Evolutionary conservation across 2,329 filamentous ascomycete genomes (phyloP).

Genomic region (Chalaropsis ovoidea): DNA sequence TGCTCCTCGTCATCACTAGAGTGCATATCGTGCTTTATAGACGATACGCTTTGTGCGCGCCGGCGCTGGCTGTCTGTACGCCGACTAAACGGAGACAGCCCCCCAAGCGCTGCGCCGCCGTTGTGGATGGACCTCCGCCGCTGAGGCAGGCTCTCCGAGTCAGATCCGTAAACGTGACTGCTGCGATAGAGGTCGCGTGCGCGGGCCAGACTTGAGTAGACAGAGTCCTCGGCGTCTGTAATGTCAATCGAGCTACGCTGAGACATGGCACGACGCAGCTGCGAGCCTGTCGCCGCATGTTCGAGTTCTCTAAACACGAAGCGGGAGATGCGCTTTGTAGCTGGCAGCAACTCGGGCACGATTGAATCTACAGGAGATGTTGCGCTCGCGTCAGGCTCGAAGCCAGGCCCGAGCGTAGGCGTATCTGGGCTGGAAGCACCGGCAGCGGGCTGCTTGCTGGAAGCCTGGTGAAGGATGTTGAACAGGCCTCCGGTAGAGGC

Average conservation of each 20-base stretch:
- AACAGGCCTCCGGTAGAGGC: neutral
- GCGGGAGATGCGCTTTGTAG: neutral
- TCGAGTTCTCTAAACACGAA: slow-evolving; percentile 17
- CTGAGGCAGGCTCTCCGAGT: neutral
- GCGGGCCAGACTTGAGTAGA: neutral
- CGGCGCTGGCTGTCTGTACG: neutral
- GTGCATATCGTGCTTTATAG: neutral
- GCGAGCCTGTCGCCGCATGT: neutral
- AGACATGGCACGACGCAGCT: slow-evolving; percentile 4
- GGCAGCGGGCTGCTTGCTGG: neutral
- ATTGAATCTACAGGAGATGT: neutral
- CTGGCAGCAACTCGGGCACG: neutral
- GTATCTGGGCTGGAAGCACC: neutral
- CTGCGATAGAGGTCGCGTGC: neutral
- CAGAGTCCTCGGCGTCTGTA: slow-evolving; percentile 5
- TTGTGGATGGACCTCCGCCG: neutral
- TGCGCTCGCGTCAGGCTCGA: neutral
- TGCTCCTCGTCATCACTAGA: neutral
- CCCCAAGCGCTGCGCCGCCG: neutral
- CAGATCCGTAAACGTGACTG: neutral
- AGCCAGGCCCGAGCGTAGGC: neutral
- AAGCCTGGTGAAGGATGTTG: neutral
- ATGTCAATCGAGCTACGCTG: slow-evolving; percentile 1
- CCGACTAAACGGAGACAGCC: neutral
- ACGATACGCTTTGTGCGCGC: neutral